Evolutionary conservation across 179 eudicot genomes (phyloP).

Genomic region (Camellia oleifera): DNA sequence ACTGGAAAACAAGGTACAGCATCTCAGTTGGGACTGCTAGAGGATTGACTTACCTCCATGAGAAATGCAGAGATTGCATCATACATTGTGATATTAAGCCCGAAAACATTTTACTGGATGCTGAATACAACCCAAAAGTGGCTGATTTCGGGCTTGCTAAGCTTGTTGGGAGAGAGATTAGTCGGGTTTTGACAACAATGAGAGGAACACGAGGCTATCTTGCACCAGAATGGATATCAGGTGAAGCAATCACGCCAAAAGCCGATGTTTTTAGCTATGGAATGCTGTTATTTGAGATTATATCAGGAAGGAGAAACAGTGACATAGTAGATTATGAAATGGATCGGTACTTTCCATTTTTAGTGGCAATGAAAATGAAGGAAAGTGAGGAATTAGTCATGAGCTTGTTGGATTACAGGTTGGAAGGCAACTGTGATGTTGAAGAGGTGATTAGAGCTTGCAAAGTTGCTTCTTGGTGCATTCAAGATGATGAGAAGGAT

Average conservation of each 20-base stretch:
- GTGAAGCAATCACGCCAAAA: slow-evolving; percentile 57
- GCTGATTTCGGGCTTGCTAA: too few species aligned
- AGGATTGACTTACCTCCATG: too few species aligned
- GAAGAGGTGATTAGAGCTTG: slow-evolving; percentile 40
- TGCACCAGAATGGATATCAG: slow-evolving; percentile 43
- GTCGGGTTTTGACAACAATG: neutral
- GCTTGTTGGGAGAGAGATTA: too few species aligned
- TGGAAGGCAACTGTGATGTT: slow-evolving; percentile 35
- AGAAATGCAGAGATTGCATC: too few species aligned
- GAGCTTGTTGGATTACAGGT: slow-evolving; percentile 34
- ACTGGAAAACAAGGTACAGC: slow-evolving; percentile 32
- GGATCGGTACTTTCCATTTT: neutral
- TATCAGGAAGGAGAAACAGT: slow-evolving; percentile 53
- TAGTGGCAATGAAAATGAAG: slow-evolving; percentile 36
- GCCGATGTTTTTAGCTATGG: slow-evolving; percentile 70
- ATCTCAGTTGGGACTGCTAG: too few species aligned
- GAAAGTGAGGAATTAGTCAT: slow-evolving; percentile 32
- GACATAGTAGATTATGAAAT: slow-evolving; percentile 10
- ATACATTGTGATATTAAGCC: too few species aligned
- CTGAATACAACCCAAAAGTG: too few species aligned
- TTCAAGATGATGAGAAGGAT: slow-evolving; percentile 48
- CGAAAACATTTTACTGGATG: too few species aligned
- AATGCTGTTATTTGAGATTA: slow-evolving; percentile 60
- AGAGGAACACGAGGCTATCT: too few species aligned
- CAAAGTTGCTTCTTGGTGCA: slow-evolving; percentile 63